Conservation (phyloP, 108 stramenopile genomes). For the Phaeodactylum tricornutum region DNA sequence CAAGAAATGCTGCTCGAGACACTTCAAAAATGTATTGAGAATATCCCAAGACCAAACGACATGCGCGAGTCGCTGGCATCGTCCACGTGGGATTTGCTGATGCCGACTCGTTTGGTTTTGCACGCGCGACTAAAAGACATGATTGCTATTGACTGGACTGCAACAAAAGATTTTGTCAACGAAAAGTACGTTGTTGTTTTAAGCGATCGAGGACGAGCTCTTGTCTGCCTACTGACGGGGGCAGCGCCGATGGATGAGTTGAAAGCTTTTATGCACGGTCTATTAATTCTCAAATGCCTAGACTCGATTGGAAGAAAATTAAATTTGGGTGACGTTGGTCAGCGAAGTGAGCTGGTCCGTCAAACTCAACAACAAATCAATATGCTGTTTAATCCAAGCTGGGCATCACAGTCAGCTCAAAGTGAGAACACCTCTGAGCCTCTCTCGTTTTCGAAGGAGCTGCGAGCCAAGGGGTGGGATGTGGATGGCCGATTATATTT, state of each 20-base stretch:
- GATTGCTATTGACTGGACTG: neutral
- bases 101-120: constrained; percentile 8
- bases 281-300: constrained; percentile 1
- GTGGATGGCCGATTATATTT: constrained; percentile 45
- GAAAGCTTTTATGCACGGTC: constrained; percentile 46
- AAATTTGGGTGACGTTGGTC: neutral
- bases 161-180: neutral
- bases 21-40: constrained; percentile 1
- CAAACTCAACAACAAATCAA: neutral
- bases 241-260: constrained; percentile 40
- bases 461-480: constrained; percentile 57
- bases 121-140: constrained; percentile 6
- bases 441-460: constrained; percentile 3
- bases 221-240: constrained; percentile 36
- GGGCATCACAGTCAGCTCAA: constrained; percentile 5
- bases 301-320: neutral
- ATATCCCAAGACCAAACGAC: constrained; percentile 8
- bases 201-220: constrained; percentile 6
- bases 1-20: too few relatives aligned
- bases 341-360: constrained; percentile 3
- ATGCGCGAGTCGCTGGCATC: constrained; percentile 22
- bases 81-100: constrained; percentile 18
- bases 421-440: constrained; percentile 3
- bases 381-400: constrained; percentile 4
- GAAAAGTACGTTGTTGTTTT: neutral